phyloP scores from a whole-genome alignment of 2,329 filamentous ascomycete species.

The Apiospora kogelbergensis region DNA sequence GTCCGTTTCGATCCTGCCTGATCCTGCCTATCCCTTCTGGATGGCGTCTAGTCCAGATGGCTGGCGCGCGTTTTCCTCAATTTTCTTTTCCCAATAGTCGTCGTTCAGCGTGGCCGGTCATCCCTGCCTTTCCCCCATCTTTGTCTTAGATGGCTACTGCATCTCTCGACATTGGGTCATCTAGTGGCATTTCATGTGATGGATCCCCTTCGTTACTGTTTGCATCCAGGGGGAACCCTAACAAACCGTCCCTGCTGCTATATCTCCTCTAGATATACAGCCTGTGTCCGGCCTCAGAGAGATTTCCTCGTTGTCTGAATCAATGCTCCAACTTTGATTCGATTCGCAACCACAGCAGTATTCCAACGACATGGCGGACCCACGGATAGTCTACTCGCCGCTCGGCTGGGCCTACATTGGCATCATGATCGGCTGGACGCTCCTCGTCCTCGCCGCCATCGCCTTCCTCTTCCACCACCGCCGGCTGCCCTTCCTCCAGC shows the following conservation, averaged over 20 bases:
- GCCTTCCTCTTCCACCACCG: slow-evolving; percentile 24
- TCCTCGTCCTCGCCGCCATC: slow-evolving; percentile 24
- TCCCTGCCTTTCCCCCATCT: neutral
- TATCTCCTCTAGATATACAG: neutral
- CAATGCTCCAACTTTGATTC: neutral
- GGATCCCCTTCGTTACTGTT: neutral
- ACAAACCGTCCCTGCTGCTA: neutral
- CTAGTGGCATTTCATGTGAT: neutral
- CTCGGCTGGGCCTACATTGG: slow-evolving; percentile 21
- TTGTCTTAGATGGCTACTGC: neutral
- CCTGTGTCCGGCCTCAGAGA: neutral
- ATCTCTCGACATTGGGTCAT: neutral
- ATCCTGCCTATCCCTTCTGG: neutral
- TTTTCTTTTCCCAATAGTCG: slow-evolving; percentile 5
- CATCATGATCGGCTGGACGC: slow-evolving; percentile 19
- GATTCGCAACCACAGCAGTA: neutral
- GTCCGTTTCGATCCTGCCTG: neutral
- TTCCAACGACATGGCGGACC: neutral
- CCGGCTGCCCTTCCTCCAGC: slow-evolving; percentile 29
- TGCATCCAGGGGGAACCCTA: neutral
- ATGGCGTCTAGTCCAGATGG: neutral
- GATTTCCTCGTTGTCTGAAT: neutral
- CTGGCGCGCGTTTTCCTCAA: neutral
- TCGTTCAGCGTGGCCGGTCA: neutral
- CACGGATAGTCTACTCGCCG: slow-evolving; percentile 10